A percentile compares a stretch with the other conserved stretches of the same genome.
These are phyloP conservation scores for Aspergillus ruber DNA, from an alignment of 2,329 filamentous ascomycete genomes.

Conservation along the genomic window DNA sequence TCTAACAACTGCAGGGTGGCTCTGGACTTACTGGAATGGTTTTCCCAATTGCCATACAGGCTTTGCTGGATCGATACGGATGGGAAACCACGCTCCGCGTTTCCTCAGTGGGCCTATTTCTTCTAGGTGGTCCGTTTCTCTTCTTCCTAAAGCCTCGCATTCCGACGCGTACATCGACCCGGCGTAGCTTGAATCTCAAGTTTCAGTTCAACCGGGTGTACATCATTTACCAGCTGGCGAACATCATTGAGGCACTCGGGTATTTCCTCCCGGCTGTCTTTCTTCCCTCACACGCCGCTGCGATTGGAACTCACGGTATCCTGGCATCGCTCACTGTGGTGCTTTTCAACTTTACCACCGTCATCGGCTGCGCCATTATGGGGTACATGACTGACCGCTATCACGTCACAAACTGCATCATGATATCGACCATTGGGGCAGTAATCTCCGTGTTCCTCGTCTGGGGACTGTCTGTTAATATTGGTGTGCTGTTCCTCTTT, in stretches of 20 bases:
- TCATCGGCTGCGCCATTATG: constrained; percentile 28
- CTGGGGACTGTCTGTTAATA: constrained; percentile 42
- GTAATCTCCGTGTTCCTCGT: constrained; percentile 38
- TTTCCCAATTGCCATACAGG: constrained; percentile 41
- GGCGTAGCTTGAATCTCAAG: constrained; percentile 35
- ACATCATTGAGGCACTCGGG: constrained; percentile 31
- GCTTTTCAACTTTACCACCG: constrained; percentile 25
- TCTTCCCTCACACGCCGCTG: constrained; percentile 33
- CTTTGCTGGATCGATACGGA: constrained; percentile 37
- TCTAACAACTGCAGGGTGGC: constrained; percentile 27
- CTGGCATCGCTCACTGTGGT: constrained; percentile 24
- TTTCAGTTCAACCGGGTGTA: constrained; percentile 34
- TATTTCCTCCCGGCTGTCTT: constrained; percentile 34
- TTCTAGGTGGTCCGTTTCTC: constrained; percentile 17
- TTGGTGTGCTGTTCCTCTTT: constrained; percentile 39
- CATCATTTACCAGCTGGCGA: constrained; percentile 44
- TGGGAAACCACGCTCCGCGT: constrained; percentile 40
- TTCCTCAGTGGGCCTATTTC: constrained; percentile 32
- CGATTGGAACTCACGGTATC: constrained; percentile 16
- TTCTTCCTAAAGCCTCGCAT: constrained; percentile 39
- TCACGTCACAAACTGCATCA: constrained; percentile 33
- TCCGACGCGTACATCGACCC: constrained; percentile 21
- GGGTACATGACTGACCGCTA: constrained; percentile 38
- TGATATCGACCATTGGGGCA: constrained; percentile 37
- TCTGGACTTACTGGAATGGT: constrained; percentile 36